Evolutionary conservation across 208 protist species (phyloP).

Genomic region (Endotrypanum monterogeii): DNA sequence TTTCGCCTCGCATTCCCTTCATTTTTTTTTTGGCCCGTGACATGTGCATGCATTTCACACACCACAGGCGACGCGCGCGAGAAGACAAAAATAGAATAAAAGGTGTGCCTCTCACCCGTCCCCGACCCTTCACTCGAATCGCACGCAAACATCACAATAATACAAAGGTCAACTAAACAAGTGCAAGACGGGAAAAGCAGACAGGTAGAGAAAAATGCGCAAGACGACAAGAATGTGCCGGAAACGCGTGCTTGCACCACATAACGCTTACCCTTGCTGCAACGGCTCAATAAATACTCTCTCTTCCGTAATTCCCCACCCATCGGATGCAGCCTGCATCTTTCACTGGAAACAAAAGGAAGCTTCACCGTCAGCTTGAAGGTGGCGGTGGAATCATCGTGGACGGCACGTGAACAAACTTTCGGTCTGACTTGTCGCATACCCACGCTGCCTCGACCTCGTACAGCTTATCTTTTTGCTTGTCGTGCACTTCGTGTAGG

Average conservation of each 20-base stretch:
- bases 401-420: constrained; percentile 73
- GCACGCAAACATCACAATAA: neutral
- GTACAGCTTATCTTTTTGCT: constrained; percentile 96
- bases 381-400: constrained; percentile 57
- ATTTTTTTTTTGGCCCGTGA: neutral
- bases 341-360: neutral
- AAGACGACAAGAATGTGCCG: neutral
- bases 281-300: neutral
- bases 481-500: constrained; percentile 82
- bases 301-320: neutral
- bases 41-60: neutral
- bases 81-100: constrained; percentile 5
- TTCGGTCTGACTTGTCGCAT: constrained; percentile 88
- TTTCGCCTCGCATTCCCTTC: neutral
- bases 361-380: constrained; percentile 10
- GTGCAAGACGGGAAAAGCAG: neutral
- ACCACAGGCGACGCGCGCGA: neutral
- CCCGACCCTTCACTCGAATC: neutral
- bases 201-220: neutral
- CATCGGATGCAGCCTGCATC: neutral
- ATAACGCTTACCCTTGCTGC: neutral
- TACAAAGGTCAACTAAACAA: neutral
- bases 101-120: neutral
- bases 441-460: constrained; percentile 98
- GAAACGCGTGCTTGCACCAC: neutral